Base-by-base conservation (phyloP, 768 basidiomycete species). In the Calvatia gigantea region DNA sequence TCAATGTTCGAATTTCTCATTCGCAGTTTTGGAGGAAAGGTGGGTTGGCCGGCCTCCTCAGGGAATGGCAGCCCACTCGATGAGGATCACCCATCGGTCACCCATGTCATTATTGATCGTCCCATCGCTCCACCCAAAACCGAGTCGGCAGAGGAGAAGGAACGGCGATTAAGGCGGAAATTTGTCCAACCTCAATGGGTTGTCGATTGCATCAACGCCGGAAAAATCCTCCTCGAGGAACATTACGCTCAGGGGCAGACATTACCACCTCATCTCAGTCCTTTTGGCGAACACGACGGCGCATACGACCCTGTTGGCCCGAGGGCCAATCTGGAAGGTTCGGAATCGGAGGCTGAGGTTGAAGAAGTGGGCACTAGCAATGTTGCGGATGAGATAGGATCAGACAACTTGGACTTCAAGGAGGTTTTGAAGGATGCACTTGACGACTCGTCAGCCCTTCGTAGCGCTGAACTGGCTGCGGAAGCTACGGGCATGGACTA, bases 171-270 rank as follows among this genome's bases (percentile, higher is more conserved):
- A 41, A 82, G 83, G 67, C 81, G 94, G 64, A 93, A 91, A 66
- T 92, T 89, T 69, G 81, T 98, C 15, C 97, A 98, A 70, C 97
- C 97, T 9, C 96, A 98, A 70, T 98, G 97, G 97, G 81, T 97
- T 29, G 91, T 93, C 32, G 97, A 99, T 68, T 97, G 91, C 69
- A 85, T 97, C 67, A 99, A 99, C 68, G 81, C 84, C 6, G 86
- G 87, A 8, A 90, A 82, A 68, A 80, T 96, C 56, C 78, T 98
- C 27, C 79, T 92, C 0, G 91, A 94, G 63, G 94, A 90, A 58
- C 78, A 80, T 25, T 98, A 98, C 67, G 79, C 76, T 21, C 94
- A 94, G 65, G 97, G 94, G 2, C 82, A 83, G 60, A 81, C 82
- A 2, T 81, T 98, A 29, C 97, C 97, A 2, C 94, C 97, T 25